Percentiles rank a stretch among this genome's conserved stretches.
Evolutionary conservation across 495 filamentous ascomycete genomes (phyloP).

Genomic region (Neurospora terricola): DNA sequence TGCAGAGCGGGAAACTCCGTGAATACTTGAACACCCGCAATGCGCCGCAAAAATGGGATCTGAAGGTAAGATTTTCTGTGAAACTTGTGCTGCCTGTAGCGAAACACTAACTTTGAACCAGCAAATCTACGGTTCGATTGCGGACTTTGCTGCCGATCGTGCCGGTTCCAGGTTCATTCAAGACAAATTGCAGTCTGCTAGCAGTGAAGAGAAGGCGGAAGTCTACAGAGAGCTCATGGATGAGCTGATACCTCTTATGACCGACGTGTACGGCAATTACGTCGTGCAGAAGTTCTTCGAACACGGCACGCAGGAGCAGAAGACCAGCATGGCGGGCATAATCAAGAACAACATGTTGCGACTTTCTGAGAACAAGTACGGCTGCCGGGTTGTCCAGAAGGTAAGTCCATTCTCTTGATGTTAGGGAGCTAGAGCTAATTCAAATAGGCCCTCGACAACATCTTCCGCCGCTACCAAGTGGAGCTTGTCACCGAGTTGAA

Average conservation of each 20-base stretch:
- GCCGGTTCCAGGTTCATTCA: constrained; percentile 95
- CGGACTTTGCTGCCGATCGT: constrained; percentile 94
- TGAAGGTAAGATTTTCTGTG: constrained; percentile 50
- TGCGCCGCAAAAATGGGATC: constrained; percentile 43
- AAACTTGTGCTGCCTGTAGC: not conserved
- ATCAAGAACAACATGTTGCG: constrained; percentile 79
- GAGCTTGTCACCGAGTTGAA: constrained; percentile 76
- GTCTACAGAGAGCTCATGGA: constrained; percentile 80
- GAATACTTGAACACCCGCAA: constrained; percentile 65
- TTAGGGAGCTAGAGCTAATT: constrained; percentile 6
- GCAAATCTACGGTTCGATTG: constrained; percentile 83
- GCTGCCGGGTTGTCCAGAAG: constrained; percentile 94
- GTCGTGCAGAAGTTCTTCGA: constrained; percentile 98
- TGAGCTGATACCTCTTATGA: constrained; percentile 83
- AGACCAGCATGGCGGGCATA: constrained; percentile 69
- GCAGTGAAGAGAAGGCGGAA: constrained; percentile 93
- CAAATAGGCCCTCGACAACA: constrained; percentile 74
- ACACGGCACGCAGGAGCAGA: constrained; percentile 89
- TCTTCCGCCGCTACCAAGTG: constrained; percentile 83
- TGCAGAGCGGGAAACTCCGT: constrained; percentile 71
- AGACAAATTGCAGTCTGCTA: constrained; percentile 85
- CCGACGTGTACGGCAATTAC: constrained; percentile 95
- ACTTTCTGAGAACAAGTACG: constrained; percentile 85
- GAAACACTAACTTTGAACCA: constrained; percentile 16
- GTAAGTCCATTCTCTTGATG: constrained; percentile 26